Evolutionary conservation across 2,329 filamentous ascomycete genomes (phyloP).

Genomic region (Fusarium dimerum): DNA sequence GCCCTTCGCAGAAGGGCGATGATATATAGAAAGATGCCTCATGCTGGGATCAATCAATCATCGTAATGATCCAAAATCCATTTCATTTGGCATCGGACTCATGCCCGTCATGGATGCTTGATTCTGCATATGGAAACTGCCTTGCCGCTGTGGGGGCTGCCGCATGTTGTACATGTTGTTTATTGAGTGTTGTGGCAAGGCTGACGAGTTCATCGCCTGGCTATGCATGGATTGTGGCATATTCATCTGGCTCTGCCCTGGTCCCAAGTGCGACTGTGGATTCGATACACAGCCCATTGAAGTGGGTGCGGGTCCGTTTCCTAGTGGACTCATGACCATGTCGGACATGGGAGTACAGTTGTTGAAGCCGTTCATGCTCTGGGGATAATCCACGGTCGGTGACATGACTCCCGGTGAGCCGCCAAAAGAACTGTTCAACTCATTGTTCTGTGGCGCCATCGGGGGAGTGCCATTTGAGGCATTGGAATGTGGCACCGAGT

Average conservation of each 20-base stretch:
- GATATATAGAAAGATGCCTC: background rate
- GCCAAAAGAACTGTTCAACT: slow-evolving; percentile 52
- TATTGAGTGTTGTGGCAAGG: slow-evolving; percentile 32
- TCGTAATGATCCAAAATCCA: slow-evolving; percentile 27
- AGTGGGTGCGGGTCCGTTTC: slow-evolving; percentile 26
- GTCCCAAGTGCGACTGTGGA: slow-evolving; percentile 31
- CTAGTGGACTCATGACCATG: slow-evolving; percentile 54
- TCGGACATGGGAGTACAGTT: slow-evolving; percentile 49
- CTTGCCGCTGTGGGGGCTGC: slow-evolving; percentile 32
- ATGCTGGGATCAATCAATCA: background rate
- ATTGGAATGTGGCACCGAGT: slow-evolving; percentile 35
- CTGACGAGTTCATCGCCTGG: slow-evolving; percentile 21
- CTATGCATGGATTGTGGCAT: slow-evolving; percentile 31
- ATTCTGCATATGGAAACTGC: slow-evolving; percentile 34
- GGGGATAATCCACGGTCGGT: slow-evolving; percentile 51
- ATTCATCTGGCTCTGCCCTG: slow-evolving; percentile 32
- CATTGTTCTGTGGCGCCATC: slow-evolving; percentile 27
- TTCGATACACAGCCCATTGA: slow-evolving; percentile 22
- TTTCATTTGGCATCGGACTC: slow-evolving; percentile 30
- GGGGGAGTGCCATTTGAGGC: slow-evolving; percentile 33
- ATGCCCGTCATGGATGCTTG: slow-evolving; percentile 33
- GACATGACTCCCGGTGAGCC: slow-evolving; percentile 57
- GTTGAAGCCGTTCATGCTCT: slow-evolving; percentile 45
- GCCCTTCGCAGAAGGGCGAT: background rate
- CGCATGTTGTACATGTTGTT: slow-evolving; percentile 30